Conservation (phyloP, 768 basidiomycete genomes). For the Lactarius vividus region DNA sequence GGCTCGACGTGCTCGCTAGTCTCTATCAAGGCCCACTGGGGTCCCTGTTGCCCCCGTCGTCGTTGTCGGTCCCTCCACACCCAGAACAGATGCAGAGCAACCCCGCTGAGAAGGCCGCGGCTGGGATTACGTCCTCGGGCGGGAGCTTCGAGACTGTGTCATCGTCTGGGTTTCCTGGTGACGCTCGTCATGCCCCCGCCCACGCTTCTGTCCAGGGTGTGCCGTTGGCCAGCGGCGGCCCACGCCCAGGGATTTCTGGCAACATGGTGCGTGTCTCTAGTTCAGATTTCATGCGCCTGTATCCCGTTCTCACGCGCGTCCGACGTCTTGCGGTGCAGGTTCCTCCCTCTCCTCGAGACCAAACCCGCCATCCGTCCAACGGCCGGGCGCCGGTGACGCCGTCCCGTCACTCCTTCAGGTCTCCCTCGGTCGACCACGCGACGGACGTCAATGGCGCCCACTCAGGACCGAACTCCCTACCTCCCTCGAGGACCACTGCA, state of each 20-base stretch:
- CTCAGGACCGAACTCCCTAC: not conserved
- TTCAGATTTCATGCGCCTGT: not conserved
- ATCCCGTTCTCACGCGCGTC: not conserved
- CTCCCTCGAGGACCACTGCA: not conserved
- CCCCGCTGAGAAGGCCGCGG: slow-evolving; percentile 23
- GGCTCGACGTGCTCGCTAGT: slow-evolving; percentile 60
- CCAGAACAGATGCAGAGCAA: slow-evolving; percentile 35
- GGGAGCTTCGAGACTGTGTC: slow-evolving; percentile 7
- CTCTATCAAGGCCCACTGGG: slow-evolving; percentile 58
- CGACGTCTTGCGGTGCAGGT: not conserved
- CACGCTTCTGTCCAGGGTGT: not conserved
- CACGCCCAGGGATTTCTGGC: not conserved
- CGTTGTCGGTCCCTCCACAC: slow-evolving; percentile 36
- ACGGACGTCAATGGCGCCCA: not conserved
- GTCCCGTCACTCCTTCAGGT: slow-evolving; percentile 1
- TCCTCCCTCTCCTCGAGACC: slow-evolving; percentile 8
- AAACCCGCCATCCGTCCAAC: not conserved
- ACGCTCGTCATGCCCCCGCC: slow-evolving; percentile 1
- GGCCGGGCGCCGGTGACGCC: not conserved
- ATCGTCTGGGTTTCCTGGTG: slow-evolving; percentile 17
- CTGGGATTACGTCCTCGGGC: not conserved
- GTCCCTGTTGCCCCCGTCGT: slow-evolving; percentile 5
- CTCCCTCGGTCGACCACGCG: slow-evolving; percentile 1
- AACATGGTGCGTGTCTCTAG: not conserved
- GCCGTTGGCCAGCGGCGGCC: not conserved